Base-by-base conservation (phyloP, 495 filamentous ascomycete genomes). In the Penicillium goetzii region DNA sequence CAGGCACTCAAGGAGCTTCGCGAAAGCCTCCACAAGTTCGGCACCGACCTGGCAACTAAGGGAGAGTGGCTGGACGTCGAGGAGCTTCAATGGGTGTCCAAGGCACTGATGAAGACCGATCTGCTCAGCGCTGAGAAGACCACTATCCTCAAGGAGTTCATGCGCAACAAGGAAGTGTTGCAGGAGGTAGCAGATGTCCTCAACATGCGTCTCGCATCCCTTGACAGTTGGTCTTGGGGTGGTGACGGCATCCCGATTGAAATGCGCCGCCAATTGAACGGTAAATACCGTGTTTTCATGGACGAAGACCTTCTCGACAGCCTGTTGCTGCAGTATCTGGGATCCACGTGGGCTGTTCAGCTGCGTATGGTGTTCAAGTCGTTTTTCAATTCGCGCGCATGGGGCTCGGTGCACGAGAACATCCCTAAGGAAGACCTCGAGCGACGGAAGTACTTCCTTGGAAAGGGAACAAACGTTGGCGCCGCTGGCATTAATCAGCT, bases 261-360 rank as follows among this genome's bases (percentile, higher is more conserved):
- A 56, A 83, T 86, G 78, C 79, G 85, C 32, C 81, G 86, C 14
- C 83, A 89, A 58, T 73, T 90, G 34, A 89, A 85, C 61, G 86
- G 87, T 0, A 81, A 83, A 56, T 86, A 85, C 58, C 81, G 81
- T 10, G 76, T 90, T 2, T 83, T 81, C 64, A 88, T 89, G 84
- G 85, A 90, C 47, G 87, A 89, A 64, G 89, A 90, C 62, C 76
- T 90, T 25, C 78, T 90, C 8, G 86, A 90, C 63, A 82, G 84
- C 5, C 80, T 91, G 15, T 81, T 91, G 63, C 73, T 90, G 10
- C 85, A 91, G 55, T 88, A 84, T 56, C 81, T 91, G 40, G 88
- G 88, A 21, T 71, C 85, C 3, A 83, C 79, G 50, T 90, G 85
- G 86, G 80, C 84, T 10, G 81, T 86, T 14, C 74, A 82, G 38